Base-by-base conservation (phyloP, 1,139 yeast genomes). In the Geotrichum siamense region DNA sequence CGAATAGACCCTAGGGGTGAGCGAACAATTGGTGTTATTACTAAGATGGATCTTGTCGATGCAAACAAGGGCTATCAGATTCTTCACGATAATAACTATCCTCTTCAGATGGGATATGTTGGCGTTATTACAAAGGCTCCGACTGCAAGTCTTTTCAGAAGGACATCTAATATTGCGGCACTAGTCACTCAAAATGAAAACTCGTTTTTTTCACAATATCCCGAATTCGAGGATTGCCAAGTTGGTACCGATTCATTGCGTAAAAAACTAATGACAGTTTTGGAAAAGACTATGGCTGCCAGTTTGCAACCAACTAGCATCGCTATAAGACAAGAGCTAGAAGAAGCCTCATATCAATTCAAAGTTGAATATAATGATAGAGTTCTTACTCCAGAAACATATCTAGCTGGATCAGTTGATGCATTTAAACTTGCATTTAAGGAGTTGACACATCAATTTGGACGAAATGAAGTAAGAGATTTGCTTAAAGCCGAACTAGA, bases 321-420 rank as follows among this genome's bases (percentile, higher is more conserved):
- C 44, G 75, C 89, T 5, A 89, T 93, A 43, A 86, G 84, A 52
- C 91, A 79, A 58, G 98, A 91, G 62, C 72, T 87, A 43, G 99
- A 93, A 61, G 98, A 93, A 56, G 79, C 97, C 0, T 71, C 94
- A 1, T 93, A 93, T 60, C 81, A 82, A 60, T 91, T 86, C 68
- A 93, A 93, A 62, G 98, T 93, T 20, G 96, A 91, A 62, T 93
- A 87, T 62, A 91, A 93, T 60, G 99, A 93, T 62, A 76, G 97
- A 47, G 83, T 82, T 31, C 70, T 93, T 53, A 91, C 98, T 0
- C 94, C 97, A 10, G 93, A 87, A 56, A 85, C 94, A 52, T 91
- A 91, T 60, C 72, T 93, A 55, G 95, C 97, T 15, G 91, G 85
- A 55, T 86, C 93, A 46, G 78, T 91, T 37, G 98, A 93, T 63